phyloP scores from a whole-genome alignment of 768 basidiomycete genomes.

The Tylopilus vinaceipallidus region DNA sequence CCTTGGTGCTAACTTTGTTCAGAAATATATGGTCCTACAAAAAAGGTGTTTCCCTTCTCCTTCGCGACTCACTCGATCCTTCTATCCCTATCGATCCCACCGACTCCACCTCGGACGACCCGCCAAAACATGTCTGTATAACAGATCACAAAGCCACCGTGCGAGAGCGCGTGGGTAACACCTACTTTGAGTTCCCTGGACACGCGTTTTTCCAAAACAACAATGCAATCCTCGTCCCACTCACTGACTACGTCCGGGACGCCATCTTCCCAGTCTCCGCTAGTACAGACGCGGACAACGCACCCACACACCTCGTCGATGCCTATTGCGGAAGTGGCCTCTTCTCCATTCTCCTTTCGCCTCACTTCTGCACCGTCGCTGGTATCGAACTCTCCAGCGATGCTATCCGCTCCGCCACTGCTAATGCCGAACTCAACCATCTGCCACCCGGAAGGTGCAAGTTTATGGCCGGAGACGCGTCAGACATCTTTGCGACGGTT shows the following conservation, averaged over 20 bases:
- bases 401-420: slow-evolving; percentile 65
- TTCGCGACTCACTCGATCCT: slow-evolving; percentile 75
- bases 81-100: slow-evolving; percentile 23
- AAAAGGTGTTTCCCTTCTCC: slow-evolving; percentile 83
- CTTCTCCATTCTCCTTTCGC: slow-evolving; percentile 81
- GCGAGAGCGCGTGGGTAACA: slow-evolving; percentile 80
- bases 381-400: slow-evolving; percentile 85
- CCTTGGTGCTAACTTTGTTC: slow-evolving; percentile 7
- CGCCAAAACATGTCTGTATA: slow-evolving; percentile 71
- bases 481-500: slow-evolving; percentile 76
- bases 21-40: slow-evolving; percentile 83
- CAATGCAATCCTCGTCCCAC: slow-evolving; percentile 82
- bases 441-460: slow-evolving; percentile 53
- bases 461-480: slow-evolving; percentile 82
- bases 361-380: slow-evolving; percentile 69
- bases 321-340: slow-evolving; percentile 91
- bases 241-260: slow-evolving; percentile 80
- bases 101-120: slow-evolving; percentile 33
- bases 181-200: slow-evolving; percentile 80
- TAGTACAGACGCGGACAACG: slow-evolving; percentile 8
- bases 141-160: slow-evolving; percentile 79
- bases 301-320: slow-evolving; percentile 87
- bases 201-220: slow-evolving; percentile 99
- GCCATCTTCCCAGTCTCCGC: slow-evolving; percentile 53
- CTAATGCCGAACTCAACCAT: slow-evolving; percentile 63